Evolutionary conservation across 352 stramenopile species (phyloP).

Genomic region (Globisporangium paroecandrum): DNA sequence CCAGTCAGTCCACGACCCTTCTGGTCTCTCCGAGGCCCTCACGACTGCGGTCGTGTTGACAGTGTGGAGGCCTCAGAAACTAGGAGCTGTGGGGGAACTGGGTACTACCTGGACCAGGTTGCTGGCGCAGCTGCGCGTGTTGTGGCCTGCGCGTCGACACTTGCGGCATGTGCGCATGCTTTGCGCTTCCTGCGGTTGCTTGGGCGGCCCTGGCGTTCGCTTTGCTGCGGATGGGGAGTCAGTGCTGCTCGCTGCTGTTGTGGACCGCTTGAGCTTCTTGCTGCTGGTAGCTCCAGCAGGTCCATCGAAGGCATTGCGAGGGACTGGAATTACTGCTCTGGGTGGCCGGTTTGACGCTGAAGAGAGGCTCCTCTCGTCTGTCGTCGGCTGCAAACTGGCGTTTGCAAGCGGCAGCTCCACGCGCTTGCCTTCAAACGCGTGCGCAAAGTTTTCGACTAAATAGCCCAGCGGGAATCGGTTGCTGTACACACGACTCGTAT

Average conservation of each 20-base stretch:
- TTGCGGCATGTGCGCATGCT: neutral
- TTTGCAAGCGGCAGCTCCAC: neutral
- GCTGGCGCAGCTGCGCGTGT: neutral
- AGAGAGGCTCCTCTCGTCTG: neutral
- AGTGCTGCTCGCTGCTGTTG: neutral
- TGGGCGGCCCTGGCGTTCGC: neutral
- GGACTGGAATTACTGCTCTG: neutral
- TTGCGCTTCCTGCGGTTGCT: neutral
- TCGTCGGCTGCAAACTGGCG: neutral
- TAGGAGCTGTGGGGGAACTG: neutral
- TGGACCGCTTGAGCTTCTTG: conserved; percentile 1
- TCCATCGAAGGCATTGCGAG: neutral
- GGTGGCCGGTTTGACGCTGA: neutral
- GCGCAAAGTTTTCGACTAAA: neutral
- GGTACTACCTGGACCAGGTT: neutral
- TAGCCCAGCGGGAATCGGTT: neutral
- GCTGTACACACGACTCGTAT: neutral
- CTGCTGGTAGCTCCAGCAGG: neutral
- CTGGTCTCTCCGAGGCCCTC: neutral
- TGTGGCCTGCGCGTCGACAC: neutral
- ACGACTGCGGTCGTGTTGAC: neutral
- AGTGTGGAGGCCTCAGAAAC: neutral
- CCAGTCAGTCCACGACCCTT: no score
- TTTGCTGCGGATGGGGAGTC: neutral
- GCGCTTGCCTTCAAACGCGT: neutral